Evolutionary conservation across 192 early-diverging fungal genomes (phyloP), one percentile per base, ranked within the genome.

Genomic region (Gorgonomyces haynaldii): DNA sequence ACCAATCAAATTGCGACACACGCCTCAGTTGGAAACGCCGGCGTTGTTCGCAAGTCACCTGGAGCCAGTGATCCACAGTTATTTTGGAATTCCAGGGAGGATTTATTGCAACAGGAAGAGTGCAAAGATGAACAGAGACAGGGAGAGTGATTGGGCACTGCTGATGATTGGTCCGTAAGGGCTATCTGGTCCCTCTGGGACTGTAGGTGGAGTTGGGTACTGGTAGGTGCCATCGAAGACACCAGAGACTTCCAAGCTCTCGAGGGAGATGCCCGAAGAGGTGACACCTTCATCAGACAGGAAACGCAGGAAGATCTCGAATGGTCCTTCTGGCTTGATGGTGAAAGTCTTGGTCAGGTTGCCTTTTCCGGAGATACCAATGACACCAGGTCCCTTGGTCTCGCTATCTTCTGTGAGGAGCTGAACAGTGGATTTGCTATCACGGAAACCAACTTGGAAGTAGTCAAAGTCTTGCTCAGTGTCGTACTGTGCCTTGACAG

Each of bases 251-350:
- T 8, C 30, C 6, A 31, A 31, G 12, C 6, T 31, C 6, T 31
- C 30, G 6, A 58, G 15, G 17, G 27, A 27, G 1, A 42, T 25
- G 20, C 56, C 56, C 8, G 9, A 3, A 32, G 16, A 32, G n/a
- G 20, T 27, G 29, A 45, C 50, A 52, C 56, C 56, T n/a, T 42
- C 32, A 50, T 58, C 56, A 21, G 56, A 58, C 6, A 17, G 23
- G 40, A 58, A 58, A 19, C 7, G 19, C 29, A 54, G 37, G 9
- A 16, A 15, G 30, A 58, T 35, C 34, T 58, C 56, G 12, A 44
- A 27, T 25, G 20, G 17, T 39, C 50, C 56, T n/a, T 19, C 17
- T 2, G 24, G 24, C 9, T 16, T 17, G n/a, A 45, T 45, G 21
- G 3, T 5, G 8, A 27, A 29, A 3, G 3, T 7, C 2, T 4